Conservation (phyloP, 306 rosid species). For the Inga oerstediana region DNA sequence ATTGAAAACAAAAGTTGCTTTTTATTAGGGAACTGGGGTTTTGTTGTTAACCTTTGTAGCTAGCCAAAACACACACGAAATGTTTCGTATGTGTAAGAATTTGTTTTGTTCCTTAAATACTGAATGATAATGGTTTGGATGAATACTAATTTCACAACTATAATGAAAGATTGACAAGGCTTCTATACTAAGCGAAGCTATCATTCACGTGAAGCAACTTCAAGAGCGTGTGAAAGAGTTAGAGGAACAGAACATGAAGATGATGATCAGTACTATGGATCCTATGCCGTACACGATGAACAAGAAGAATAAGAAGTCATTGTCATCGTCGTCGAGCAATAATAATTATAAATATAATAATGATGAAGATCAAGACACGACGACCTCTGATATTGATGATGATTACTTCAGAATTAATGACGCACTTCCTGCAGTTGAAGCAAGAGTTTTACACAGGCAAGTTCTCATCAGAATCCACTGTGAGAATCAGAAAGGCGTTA, state of each 20-base stretch:
- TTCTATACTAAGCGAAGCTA: conserved; percentile 17
- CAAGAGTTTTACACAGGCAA: conserved; percentile 14
- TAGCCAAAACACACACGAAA: neutral
- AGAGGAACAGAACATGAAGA: conserved; percentile 25
- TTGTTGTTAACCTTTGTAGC: too few relatives aligned
- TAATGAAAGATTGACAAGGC: conserved; percentile 27
- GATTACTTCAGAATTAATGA: neutral
- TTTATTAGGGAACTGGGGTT: neutral
- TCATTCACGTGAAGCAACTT: conserved; percentile 29
- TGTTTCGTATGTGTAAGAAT: too few relatives aligned
- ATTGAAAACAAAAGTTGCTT: neutral
- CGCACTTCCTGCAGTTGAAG: conserved; percentile 23
- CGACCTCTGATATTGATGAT: neutral
- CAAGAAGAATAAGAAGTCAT: neutral
- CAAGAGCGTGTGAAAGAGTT: neutral
- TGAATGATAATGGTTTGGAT: neutral
- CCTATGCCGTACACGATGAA: neutral
- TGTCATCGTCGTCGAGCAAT: neutral
- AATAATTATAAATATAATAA: neutral
- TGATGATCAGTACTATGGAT: neutral
- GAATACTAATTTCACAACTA: neutral
- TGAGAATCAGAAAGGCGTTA: neutral
- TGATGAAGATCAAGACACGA: neutral
- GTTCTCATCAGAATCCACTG: conserved; percentile 27
- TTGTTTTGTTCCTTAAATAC: neutral